Conservation (phyloP, 257 asterid genomes). For the Nicotiana sylvestris region DNA sequence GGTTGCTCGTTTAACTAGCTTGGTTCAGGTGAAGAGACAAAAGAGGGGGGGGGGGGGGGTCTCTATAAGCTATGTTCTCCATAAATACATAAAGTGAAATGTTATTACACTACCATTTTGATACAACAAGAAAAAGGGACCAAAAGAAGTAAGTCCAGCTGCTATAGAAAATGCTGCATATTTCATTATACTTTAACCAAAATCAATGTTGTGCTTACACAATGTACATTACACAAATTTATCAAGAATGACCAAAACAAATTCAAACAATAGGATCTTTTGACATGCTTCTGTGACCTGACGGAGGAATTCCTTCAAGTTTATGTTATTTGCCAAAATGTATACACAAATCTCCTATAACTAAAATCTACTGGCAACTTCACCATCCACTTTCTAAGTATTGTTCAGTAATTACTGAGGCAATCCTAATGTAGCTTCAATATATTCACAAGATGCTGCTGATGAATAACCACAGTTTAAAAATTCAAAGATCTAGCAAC, state of each 20-base stretch:
- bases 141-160: constrained; percentile 14
- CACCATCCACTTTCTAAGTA: background rate
- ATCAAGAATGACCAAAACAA: constrained; percentile 12
- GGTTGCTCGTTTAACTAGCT: background rate
- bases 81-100: too few relatives aligned
- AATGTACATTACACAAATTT: constrained; percentile 26
- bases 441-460: constrained; percentile 24
- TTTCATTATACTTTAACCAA: constrained; percentile 23
- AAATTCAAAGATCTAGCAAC: constrained; percentile 23
- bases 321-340: constrained; percentile 18
- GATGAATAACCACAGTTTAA: constrained; percentile 21
- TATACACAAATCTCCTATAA: constrained; percentile 6
- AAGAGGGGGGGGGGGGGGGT: too few relatives aligned
- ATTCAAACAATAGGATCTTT: background rate
- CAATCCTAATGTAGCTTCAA: constrained; percentile 12
- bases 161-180: constrained; percentile 29
- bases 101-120: background rate
- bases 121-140: background rate
- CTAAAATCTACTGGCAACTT: constrained; percentile 16
- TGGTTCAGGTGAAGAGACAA: background rate
- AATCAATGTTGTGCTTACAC: constrained; percentile 40
- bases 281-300: constrained; percentile 12
- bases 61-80: too few relatives aligned
- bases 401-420: constrained; percentile 10
- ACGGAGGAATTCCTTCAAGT: constrained; percentile 11